These are phyloP conservation scores for Fusarium oligoseptatum DNA, from an alignment of 2,329 filamentous ascomycete genomes.

Conservation along the genomic window DNA sequence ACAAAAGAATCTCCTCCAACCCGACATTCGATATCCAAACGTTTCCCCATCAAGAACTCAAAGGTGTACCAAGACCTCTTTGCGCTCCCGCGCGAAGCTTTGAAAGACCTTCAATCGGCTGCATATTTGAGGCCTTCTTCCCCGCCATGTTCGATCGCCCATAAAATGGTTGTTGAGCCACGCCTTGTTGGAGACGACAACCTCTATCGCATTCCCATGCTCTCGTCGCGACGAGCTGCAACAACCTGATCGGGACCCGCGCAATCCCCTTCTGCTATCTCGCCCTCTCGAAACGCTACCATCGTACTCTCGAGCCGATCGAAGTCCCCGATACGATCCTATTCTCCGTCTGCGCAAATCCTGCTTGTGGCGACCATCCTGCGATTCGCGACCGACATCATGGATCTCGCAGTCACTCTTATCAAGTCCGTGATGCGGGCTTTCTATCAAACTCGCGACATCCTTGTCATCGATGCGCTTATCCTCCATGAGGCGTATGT, in stretches of 20 bases:
- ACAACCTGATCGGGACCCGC: background rate
- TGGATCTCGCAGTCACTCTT: constrained; percentile 77
- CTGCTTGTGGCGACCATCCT: background rate
- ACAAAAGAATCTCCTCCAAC: constrained; percentile 11
- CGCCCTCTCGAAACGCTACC: background rate
- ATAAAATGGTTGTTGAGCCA: constrained; percentile 35
- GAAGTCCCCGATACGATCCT: background rate
- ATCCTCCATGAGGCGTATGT: constrained; percentile 84
- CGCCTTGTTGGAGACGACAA: constrained; percentile 28
- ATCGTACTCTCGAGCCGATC: background rate
- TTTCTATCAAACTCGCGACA: constrained; percentile 88
- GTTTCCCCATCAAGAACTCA: background rate
- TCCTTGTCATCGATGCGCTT: constrained; percentile 87
- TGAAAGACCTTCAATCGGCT: background rate
- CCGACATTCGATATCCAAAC: background rate
- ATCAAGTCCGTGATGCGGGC: constrained; percentile 88
- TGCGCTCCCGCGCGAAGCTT: background rate
- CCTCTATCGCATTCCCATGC: constrained; percentile 14
- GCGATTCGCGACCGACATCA: constrained; percentile 40
- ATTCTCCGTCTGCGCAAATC: background rate
- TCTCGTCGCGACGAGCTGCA: constrained; percentile 1
- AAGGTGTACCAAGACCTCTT: background rate
- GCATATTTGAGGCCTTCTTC: background rate
- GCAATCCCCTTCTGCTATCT: background rate
- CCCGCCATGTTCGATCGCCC: constrained; percentile 28